phyloP scores from a whole-genome alignment of 345 rosid species.

The Brassica cretica region DNA sequence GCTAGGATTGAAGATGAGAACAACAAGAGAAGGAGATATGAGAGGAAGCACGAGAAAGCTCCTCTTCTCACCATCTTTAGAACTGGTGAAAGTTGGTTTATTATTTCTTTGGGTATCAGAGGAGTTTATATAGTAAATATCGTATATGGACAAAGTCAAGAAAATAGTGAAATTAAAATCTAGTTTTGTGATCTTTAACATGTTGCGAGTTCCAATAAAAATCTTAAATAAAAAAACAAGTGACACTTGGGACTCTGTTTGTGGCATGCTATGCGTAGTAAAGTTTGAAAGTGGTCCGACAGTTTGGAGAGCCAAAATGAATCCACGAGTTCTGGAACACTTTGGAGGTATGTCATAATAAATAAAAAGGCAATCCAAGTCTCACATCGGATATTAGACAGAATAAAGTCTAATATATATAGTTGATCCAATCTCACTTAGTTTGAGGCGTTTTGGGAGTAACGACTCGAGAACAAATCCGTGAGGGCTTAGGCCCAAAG shows the following conservation, averaged over 20 bases:
- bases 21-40: slow-evolving; percentile 12
- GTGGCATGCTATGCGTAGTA: not conserved
- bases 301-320: not conserved
- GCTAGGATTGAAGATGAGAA: slow-evolving; percentile 9
- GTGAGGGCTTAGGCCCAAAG: too few relatives aligned
- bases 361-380: too few relatives aligned
- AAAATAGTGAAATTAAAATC: not conserved
- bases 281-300: not conserved
- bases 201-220: slow-evolving; percentile 6
- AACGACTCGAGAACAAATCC: too few relatives aligned
- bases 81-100: slow-evolving; percentile 5
- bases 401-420: too few relatives aligned
- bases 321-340: slow-evolving; percentile 1
- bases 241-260: not conserved
- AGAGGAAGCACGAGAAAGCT: slow-evolving; percentile 13
- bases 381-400: too few relatives aligned
- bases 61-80: slow-evolving; percentile 5
- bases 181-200: not conserved
- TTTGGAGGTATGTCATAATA: too few relatives aligned
- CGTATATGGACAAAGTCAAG: not conserved
- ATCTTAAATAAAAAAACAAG: not conserved
- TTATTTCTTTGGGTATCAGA: not conserved
- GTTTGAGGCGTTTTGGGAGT: too few relatives aligned
- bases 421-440: too few relatives aligned
- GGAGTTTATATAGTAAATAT: slow-evolving; percentile 4